Percentiles rank a stretch among this genome's conserved stretches.
phyloP scores from a whole-genome alignment of 1,284 basidiomycete species.

The Leccinum pallidistipes region DNA sequence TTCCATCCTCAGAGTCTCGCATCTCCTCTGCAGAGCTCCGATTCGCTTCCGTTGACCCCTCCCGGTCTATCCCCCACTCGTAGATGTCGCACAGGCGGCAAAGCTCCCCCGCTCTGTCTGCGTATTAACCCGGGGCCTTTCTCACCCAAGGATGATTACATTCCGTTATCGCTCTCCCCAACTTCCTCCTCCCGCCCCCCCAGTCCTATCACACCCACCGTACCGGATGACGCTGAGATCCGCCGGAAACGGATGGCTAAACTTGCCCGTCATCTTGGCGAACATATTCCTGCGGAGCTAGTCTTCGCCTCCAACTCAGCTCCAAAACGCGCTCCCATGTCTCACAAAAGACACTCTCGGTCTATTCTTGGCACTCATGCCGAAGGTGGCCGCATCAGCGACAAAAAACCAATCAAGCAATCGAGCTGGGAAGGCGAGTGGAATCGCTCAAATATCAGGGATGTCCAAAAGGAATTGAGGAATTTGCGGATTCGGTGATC shows the following conservation, averaged over 20 bases:
- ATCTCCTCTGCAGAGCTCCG: slow-evolving; percentile 2
- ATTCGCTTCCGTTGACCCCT: slow-evolving; percentile 11
- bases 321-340: slow-evolving; percentile 1
- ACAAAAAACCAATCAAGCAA: not conserved
- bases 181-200: slow-evolving; percentile 19
- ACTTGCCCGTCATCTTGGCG: slow-evolving; percentile 44
- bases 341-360: slow-evolving; percentile 10
- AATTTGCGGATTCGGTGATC: slow-evolving; percentile 18
- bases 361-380: slow-evolving; percentile 14
- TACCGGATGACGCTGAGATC: slow-evolving; percentile 22
- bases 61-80: slow-evolving; percentile 26
- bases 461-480: slow-evolving; percentile 34
- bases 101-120: slow-evolving; percentile 23
- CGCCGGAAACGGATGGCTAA: slow-evolving; percentile 44
- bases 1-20: slow-evolving; percentile 5
- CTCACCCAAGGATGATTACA: slow-evolving; percentile 12
- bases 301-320: slow-evolving; percentile 26
- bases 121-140: slow-evolving; percentile 22
- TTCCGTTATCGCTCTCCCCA: slow-evolving; percentile 9
- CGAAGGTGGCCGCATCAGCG: not conserved
- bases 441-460: slow-evolving; percentile 32
- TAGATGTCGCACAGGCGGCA: slow-evolving; percentile 10
- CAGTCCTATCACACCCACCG: slow-evolving; percentile 20
- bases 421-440: slow-evolving; percentile 33
- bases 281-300: slow-evolving; percentile 43